Evolutionary conservation across 2,329 filamentous ascomycete genomes (phyloP).

Genomic region (Hysterium pulicare): DNA sequence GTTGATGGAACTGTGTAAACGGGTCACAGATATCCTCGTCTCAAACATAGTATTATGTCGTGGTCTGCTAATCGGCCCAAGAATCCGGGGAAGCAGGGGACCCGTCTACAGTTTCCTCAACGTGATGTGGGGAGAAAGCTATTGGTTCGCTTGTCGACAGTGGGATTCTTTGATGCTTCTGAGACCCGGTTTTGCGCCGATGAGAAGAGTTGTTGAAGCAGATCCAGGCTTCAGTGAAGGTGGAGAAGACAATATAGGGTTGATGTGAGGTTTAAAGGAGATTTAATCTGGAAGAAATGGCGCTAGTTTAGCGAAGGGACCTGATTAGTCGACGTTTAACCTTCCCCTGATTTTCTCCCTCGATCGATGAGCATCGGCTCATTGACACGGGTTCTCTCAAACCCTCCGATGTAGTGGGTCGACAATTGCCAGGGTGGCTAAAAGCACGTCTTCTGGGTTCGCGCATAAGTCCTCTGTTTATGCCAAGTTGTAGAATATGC

Average conservation of each 20-base stretch:
- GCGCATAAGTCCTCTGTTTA: background rate
- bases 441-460: too few species aligned
- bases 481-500: background rate
- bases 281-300: background rate
- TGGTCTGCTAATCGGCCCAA: too few species aligned
- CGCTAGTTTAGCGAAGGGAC: background rate
- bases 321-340: background rate
- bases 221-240: background rate
- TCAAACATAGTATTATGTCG: too few species aligned
- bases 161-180: background rate
- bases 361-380: background rate
- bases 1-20: background rate
- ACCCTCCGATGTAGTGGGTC: background rate
- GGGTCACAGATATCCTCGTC: too few species aligned
- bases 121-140: background rate
- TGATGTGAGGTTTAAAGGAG: too few species aligned
- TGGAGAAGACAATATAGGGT: background rate
- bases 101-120: background rate
- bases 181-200: background rate
- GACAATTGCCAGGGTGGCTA: background rate
- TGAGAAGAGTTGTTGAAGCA: background rate
- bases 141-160: too few species aligned
- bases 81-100: background rate
- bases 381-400: background rate
- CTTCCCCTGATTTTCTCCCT: too few species aligned